Percentiles rank a stretch among this genome's conserved stretches.
Evolutionary conservation across 352 stramenopile species (phyloP).

Genomic region (Phytophthora brassicae): DNA sequence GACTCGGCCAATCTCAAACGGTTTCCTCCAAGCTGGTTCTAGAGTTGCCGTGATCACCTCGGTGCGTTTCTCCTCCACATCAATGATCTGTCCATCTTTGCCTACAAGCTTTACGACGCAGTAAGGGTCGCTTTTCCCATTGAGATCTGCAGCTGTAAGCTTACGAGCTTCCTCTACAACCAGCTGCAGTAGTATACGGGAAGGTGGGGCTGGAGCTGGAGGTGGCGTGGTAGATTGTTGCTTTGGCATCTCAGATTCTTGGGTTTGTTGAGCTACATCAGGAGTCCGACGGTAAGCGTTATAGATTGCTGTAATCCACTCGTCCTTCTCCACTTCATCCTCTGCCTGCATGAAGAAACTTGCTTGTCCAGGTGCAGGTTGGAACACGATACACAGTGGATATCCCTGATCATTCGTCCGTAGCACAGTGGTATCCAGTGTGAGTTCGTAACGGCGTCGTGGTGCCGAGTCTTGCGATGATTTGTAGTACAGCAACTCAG

Average conservation of each 20-base stretch:
- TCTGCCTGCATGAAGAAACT: conserved; percentile 68
- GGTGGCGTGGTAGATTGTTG: conserved; percentile 2
- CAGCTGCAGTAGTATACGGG: conserved; percentile 52
- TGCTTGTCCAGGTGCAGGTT: conserved; percentile 39
- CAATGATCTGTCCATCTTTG: conserved; percentile 57
- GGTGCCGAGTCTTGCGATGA: conserved; percentile 31
- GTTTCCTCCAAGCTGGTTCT: conserved; percentile 56
- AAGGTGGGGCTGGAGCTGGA: conserved; percentile 8
- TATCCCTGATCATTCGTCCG: conserved; percentile 73
- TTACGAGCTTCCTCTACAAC: conserved; percentile 54
- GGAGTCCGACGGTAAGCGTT: conserved; percentile 45
- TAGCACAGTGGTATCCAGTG: conserved; percentile 55
- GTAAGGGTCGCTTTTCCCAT: conserved; percentile 73
- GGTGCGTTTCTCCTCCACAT: conserved; percentile 60
- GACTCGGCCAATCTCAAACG: conserved; percentile 47
- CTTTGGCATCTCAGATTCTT: conserved; percentile 3
- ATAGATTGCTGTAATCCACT: conserved; percentile 64
- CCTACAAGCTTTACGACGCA: conserved; percentile 64
- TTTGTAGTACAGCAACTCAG: conserved; percentile 66
- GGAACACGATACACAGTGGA: conserved; percentile 54
- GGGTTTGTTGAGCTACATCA: conserved; percentile 27
- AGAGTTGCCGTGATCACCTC: conserved; percentile 50
- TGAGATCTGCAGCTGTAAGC: conserved; percentile 55
- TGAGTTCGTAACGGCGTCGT: conserved; percentile 48
- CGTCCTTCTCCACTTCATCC: conserved; percentile 60